phyloP scores from a whole-genome alignment of 768 basidiomycete species.

The Boletus reticuloceps region DNA sequence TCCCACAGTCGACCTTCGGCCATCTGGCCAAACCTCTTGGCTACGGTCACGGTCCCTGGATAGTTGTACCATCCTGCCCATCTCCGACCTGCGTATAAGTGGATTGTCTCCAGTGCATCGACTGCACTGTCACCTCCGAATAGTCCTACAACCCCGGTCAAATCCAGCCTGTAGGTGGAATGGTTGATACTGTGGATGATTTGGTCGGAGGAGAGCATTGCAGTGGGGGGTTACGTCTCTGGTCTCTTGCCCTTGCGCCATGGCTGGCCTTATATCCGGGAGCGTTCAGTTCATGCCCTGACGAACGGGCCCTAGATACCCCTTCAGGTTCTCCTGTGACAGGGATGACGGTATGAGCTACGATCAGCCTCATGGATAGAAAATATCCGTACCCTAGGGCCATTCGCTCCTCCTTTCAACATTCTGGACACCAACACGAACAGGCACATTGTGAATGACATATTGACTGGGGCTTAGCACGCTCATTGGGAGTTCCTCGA shows the following conservation, averaged over 20 bases:
- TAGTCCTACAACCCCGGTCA: slow-evolving; percentile 30
- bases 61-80: slow-evolving; percentile 39
- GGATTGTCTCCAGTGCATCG: slow-evolving; percentile 33
- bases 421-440: too few species aligned
- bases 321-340: neutral
- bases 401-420: too few species aligned
- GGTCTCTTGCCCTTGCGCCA: neutral
- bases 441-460: too few species aligned
- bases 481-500: too few species aligned
- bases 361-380: neutral
- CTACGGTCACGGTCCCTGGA: slow-evolving; percentile 31
- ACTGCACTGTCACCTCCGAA: slow-evolving; percentile 33
- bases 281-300: neutral
- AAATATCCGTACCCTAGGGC: neutral
- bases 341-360: neutral
- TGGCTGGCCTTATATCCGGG: slow-evolving; percentile 7
- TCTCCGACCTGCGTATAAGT: slow-evolving; percentile 27
- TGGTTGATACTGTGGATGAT: slow-evolving; percentile 9
- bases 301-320: neutral
- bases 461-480: too few species aligned
- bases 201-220: slow-evolving; percentile 16
- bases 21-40: slow-evolving; percentile 32
- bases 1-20: slow-evolving; percentile 28
- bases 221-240: neutral
- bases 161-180: slow-evolving; percentile 21